Evolutionary conservation across 768 basidiomycete genomes (phyloP).

Genomic region (Aureoboletus auriporus): DNA sequence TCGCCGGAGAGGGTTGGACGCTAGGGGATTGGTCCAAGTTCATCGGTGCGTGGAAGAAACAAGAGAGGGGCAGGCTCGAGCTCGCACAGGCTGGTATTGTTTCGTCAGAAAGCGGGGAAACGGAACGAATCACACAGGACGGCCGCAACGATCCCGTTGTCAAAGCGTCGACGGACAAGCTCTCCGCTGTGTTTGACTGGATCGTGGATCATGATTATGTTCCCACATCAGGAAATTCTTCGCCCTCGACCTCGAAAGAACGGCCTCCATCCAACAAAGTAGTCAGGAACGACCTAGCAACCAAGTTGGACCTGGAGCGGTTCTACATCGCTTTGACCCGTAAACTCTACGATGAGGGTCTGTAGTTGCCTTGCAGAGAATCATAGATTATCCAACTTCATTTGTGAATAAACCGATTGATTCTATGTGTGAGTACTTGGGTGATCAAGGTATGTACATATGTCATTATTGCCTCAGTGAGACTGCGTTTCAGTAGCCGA

Average conservation of each 20-base stretch:
- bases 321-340: slow-evolving; percentile 87
- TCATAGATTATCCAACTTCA: too few species aligned
- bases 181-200: slow-evolving; percentile 79
- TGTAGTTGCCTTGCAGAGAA: slow-evolving; percentile 41
- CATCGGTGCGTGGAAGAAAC: slow-evolving; percentile 56
- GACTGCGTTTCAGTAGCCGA: too few species aligned
- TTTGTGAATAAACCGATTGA: too few species aligned
- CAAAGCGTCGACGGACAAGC: slow-evolving; percentile 63
- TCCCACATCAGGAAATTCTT: slow-evolving; percentile 32
- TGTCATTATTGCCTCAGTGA: too few species aligned
- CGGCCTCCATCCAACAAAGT: slow-evolving; percentile 15
- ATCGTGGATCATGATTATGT: slow-evolving; percentile 73
- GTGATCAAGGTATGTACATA: too few species aligned
- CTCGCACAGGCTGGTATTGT: slow-evolving; percentile 19
- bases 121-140: slow-evolving; percentile 22
- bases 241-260: slow-evolving; percentile 25
- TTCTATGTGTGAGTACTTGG: too few species aligned
- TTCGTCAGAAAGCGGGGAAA: slow-evolving; percentile 9
- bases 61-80: slow-evolving; percentile 39
- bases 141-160: slow-evolving; percentile 51
- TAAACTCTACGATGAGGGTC: slow-evolving; percentile 90
- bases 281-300: slow-evolving; percentile 48
- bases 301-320: slow-evolving; percentile 76
- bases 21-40: slow-evolving; percentile 59
- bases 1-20: slow-evolving; percentile 43